Base-by-base conservation (phyloP, 176 grass and related monocot genomes). In the Aechmea fasciata region DNA sequence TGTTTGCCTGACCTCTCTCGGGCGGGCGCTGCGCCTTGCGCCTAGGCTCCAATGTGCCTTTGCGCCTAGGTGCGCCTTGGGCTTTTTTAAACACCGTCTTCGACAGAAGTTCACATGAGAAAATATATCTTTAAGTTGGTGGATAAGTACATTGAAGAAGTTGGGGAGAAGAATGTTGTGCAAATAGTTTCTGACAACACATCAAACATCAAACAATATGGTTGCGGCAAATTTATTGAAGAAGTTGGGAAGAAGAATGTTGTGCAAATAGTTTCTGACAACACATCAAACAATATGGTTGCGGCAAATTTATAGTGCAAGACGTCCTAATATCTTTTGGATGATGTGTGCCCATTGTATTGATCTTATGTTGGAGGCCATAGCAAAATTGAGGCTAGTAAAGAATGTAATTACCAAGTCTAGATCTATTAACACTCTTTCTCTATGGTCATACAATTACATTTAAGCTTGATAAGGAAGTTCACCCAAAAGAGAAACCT, bases 181-280 rank as follows among this genome's bases (percentile, higher is more conserved):
- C 73, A 76, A 67, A 63, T 76, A 10, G 61, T 67, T 3, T 67
- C 61, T 1, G 10, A 76, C 15, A 76, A 49, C 19, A 11, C 61
- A 67, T 61, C 41, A 25, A 13, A 22, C 29, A 76, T 52, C n/a
- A n/a, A n/a, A n/a, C n/a, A n/a, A n/a, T n/a, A n/a, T n/a, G n/a
- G n/a, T n/a, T n/a, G n/a, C n/a, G n/a, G n/a, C n/a, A n/a, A n/a
- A n/a, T n/a, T n/a, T n/a, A 66, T 55, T 52, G 41, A 76, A 33
- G 63, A 76, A n/a, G 11, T 76, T 61, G 63, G 63, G n/a, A 57
- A 66, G 18, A 67, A 65, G 15, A 67, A 76, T 76, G 62, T 51
- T 14, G 9, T 76, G 29, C 73, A 76, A 67, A 63, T 76, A 10
- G 61, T 67, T 3, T 67, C 61, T 1, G 10, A 76, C 15, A 76